These are phyloP conservation scores for Cladochytrium replicatum DNA, from an alignment of 192 early-diverging fungal species.

Conservation along the genomic window DNA sequence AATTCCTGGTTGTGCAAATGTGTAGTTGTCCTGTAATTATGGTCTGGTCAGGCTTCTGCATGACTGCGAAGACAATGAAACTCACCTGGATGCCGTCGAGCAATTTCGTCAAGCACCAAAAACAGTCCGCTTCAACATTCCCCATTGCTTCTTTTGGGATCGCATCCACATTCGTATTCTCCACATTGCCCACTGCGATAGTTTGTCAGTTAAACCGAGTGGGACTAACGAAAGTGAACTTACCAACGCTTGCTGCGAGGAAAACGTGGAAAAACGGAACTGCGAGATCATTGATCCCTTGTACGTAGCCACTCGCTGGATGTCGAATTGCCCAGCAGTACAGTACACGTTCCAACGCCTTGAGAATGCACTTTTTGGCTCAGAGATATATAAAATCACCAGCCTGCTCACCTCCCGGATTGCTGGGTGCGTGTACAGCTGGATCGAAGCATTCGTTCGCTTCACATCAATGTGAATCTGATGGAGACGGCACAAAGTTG, in stretches of 20 bases:
- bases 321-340: conserved; percentile 97
- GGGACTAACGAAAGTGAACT: not conserved
- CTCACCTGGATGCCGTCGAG: conserved; percentile 89
- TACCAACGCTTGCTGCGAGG: conserved; percentile 59
- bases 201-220: not conserved
- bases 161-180: conserved; percentile 20
- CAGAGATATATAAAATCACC: not conserved
- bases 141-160: conserved; percentile 43
- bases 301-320: conserved; percentile 97
- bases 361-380: conserved; percentile 3
- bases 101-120: conserved; percentile 93
- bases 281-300: conserved; percentile 96
- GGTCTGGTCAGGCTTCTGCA: too few species aligned
- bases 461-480: conserved; percentile 92
- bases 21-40: conserved; percentile 79
- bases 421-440: conserved; percentile 67
- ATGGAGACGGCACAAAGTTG: too few species aligned
- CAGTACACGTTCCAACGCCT: conserved; percentile 82
- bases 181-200: conserved; percentile 29
- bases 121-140: conserved; percentile 87
- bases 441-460: conserved; percentile 76
- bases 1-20: conserved; percentile 92
- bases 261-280: conserved; percentile 96
- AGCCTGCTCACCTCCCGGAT: conserved; percentile 73
- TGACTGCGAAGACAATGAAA: not conserved